Evolutionary conservation across 2,329 filamentous ascomycete genomes (phyloP).

Genomic region (Whalleya microplaca): DNA sequence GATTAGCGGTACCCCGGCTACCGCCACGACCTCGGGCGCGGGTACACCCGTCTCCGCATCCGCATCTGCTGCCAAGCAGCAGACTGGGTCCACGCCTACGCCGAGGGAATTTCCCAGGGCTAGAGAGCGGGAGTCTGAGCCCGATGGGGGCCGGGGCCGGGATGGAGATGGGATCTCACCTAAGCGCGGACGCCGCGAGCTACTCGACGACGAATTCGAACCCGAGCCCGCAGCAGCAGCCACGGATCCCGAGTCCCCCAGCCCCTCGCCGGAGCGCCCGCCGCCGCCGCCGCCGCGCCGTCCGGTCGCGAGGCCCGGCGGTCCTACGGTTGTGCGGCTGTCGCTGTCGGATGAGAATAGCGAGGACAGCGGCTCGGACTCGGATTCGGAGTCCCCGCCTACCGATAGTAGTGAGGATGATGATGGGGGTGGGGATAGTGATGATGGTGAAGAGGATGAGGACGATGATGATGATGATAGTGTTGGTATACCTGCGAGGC

Average conservation of each 20-base stretch:
- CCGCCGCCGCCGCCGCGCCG: constrained; percentile 2
- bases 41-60: constrained; percentile 8
- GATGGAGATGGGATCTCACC: constrained; percentile 1
- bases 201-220: constrained; percentile 31
- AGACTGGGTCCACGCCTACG: too few species aligned
- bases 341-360: constrained; percentile 17
- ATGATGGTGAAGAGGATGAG: too few species aligned
- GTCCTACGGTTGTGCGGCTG: constrained; percentile 32
- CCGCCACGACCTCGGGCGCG: constrained; percentile 8
- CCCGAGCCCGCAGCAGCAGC: constrained; percentile 14
- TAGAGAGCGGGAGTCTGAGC: constrained; percentile 5
- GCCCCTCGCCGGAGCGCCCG: neutral
- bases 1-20: constrained; percentile 3
- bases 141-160: too few species aligned
- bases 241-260: neutral
- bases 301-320: constrained; percentile 11
- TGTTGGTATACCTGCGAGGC: constrained; percentile 5
- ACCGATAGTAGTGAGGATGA: too few species aligned
- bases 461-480: constrained; percentile 22
- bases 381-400: too few species aligned
- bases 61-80: neutral
- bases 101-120: too few species aligned
- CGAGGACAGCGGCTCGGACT: constrained; percentile 18
- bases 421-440: too few species aligned
- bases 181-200: constrained; percentile 26